Evolutionary conservation across 2,329 filamentous ascomycete genomes (phyloP).

Genomic region (Phaeosphaeria sp.): DNA sequence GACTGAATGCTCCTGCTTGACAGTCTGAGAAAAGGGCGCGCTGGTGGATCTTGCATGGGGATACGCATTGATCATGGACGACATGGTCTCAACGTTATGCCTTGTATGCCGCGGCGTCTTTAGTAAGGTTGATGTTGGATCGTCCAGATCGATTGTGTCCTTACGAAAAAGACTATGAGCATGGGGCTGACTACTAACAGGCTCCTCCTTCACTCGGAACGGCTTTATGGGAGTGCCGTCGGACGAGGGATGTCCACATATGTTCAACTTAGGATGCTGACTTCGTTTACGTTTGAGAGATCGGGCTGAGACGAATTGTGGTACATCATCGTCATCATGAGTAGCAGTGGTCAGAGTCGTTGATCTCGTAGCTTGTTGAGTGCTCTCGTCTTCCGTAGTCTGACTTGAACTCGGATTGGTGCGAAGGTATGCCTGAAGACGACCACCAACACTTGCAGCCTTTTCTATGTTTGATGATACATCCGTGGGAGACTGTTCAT

Average conservation of each 20-base stretch:
- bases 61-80: conserved; percentile 27
- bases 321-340: conserved; percentile 47
- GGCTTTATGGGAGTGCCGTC: conserved; percentile 40
- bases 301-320: conserved; percentile 51
- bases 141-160: conserved; percentile 55
- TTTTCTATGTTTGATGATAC: neutral
- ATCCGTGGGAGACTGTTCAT: neutral
- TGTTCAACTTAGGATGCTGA: conserved; percentile 19
- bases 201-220: conserved; percentile 51
- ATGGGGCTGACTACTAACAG: conserved; percentile 39
- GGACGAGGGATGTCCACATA: conserved; percentile 28
- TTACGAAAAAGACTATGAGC: conserved; percentile 32
- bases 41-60: conserved; percentile 39
- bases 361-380: conserved; percentile 18
- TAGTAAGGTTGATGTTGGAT: conserved; percentile 34
- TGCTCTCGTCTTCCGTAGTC: conserved; percentile 49
- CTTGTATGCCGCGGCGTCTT: conserved; percentile 39
- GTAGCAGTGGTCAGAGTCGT: conserved; percentile 11
- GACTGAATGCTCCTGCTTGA: conserved; percentile 20
- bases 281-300: conserved; percentile 52
- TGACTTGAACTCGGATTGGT: conserved; percentile 50
- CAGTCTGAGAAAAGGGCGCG: conserved; percentile 27
- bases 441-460: neutral
- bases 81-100: conserved; percentile 5
- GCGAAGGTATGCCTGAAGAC: conserved; percentile 2